Base-by-base conservation (phyloP, 179 eudicot genomes). In the Spergularia azorica region DNA sequence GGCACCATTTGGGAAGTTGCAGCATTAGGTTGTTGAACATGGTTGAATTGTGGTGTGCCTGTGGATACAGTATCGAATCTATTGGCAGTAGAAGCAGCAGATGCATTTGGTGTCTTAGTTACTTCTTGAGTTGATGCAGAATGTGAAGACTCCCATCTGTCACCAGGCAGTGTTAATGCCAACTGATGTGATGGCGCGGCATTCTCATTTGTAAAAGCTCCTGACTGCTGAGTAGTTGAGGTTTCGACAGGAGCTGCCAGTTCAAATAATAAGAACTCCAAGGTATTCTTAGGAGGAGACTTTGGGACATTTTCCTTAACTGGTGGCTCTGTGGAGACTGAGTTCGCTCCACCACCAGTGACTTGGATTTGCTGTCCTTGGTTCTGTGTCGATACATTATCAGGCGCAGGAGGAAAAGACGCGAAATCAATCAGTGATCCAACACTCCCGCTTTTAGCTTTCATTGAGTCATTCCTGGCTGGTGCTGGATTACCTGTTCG, bases 261-360 rank as follows among this genome's bases (percentile, higher is more conserved):
- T 59, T 86, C 86, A 63, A 78, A 81, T 61, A 86, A 38, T 73
- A 86, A 73, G 70, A 72, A 86, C 20, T 83, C 86, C 58, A 86
- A 66, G 10, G 84, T 81, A 39, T 83, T 83, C 58, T 73, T 78
- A 32, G 77, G 70, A 59, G 81, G 87, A 67, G 67, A 55, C 12
- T 5, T 54, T 21, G 32, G 8, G 58, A 11, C 55, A 12, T 57
- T 65, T 71, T 76, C 72, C 70, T 69, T 63, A 46, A 38, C 73
- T 3, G 76, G 48, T 64, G 80, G 65, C 67, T 75, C 69, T 16
- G 74, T 56, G 57, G 70, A 13, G 67, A 55, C 66, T 11, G 60
- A 66, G 41, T 67, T 72, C 32, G 32, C 74, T 15, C 66, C 72
- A 26, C 62, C 77, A 14, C 13, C 50, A 5, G 74, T 2, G 26